Base-by-base conservation (phyloP, 2,329 filamentous ascomycete genomes). In the Hysterium pulicare region DNA sequence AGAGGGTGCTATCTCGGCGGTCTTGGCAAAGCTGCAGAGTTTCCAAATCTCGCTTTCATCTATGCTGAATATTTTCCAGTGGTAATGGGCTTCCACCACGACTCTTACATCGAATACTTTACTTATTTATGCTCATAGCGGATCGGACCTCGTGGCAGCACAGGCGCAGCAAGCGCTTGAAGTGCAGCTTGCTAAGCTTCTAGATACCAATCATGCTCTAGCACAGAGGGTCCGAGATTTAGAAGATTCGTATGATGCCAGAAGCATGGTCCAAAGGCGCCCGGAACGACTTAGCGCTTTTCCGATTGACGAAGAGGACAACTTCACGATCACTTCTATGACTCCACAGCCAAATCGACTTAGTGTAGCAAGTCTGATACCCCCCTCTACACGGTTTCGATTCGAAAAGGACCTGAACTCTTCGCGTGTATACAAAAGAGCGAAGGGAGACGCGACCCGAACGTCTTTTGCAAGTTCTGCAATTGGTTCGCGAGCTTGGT, bases 11-110 rank as follows among this genome's bases (percentile, higher is more conserved):
- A n/a, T n/a, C n/a, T n/a, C n/a, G n/a, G n/a, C n/a, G n/a, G n/a
- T n/a, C n/a, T n/a, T n/a, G n/a, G n/a, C n/a, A n/a, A n/a, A n/a
- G n/a, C n/a, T n/a, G n/a, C n/a, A n/a, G n/a, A n/a, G n/a, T n/a
- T n/a, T n/a, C n/a, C n/a, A n/a, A n/a, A n/a, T n/a, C n/a, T n/a
- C n/a, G n/a, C n/a, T n/a, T 43, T 33, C 21, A 10, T 13, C 41
- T 4, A 47, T 48, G 37, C 42, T 50, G 1, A 46, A 39, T 37
- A 48, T 50, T 36, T 32, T 50, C 10, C 48, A 48, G 33, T 50
- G 45, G 48, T 50, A 33, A 13, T n/a, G n/a, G n/a, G 45, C 21
- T 26, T 3, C 13, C 16, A 13, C 5, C 6, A 3, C 26, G n/a
- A n/a, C n/a, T 30, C 26, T 9, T n/a, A n/a, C 26, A 30, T 30